Conservation (phyloP, 169 alveolate species). For the Cryptosporidium felis region DNA sequence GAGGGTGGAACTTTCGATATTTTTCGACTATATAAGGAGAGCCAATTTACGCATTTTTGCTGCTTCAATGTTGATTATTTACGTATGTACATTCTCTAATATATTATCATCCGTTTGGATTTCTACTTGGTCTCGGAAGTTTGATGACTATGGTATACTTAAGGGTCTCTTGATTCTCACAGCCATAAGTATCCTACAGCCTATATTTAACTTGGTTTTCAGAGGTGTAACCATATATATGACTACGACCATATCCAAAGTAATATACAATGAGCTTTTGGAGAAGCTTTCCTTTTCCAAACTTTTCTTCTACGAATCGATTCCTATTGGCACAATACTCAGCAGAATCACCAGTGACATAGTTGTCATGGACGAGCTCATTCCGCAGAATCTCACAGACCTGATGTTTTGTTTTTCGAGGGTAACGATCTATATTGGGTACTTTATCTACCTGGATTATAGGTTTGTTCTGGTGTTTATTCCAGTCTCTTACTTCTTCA, state of each 20-base stretch:
- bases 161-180: conserved; percentile 8
- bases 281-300: conserved; percentile 47
- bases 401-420: conserved; percentile 12
- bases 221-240: conserved; percentile 5
- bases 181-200: conserved; percentile 24
- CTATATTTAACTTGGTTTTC: conserved; percentile 27
- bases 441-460: conserved; percentile 39
- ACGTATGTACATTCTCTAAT: conserved; percentile 20
- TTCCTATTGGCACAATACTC: conserved; percentile 72
- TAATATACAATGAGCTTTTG: conserved; percentile 50
- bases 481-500: conserved; percentile 5
- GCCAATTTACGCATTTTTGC: background rate
- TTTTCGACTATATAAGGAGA: conserved; percentile 13
- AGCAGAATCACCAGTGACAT: conserved; percentile 73
- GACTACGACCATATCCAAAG: conserved; percentile 4
- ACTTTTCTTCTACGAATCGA: conserved; percentile 52
- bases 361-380: conserved; percentile 61
- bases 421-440: conserved; percentile 51
- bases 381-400: conserved; percentile 57
- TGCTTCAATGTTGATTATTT: background rate
- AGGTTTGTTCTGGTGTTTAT: conserved; percentile 18
- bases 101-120: conserved; percentile 43
- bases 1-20: conserved; percentile 1
- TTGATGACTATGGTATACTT: background rate
- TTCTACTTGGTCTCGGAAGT: conserved; percentile 25